Evolutionary conservation across 768 basidiomycete species (phyloP), one percentile per base, ranked within the genome.

Genomic region (Vishniacozyma victoriae): DNA sequence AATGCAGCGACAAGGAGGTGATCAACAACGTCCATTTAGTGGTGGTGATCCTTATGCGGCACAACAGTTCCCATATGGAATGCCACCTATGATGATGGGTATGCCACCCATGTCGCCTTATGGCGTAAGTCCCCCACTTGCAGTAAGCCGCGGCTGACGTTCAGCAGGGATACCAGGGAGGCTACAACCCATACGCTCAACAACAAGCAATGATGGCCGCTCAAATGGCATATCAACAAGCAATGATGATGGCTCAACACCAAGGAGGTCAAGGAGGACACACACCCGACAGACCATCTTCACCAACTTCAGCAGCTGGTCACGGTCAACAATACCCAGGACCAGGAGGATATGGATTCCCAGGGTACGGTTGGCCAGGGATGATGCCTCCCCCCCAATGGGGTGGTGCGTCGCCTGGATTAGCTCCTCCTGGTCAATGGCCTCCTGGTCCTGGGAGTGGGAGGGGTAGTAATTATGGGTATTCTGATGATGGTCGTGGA

Each of bases 1-100:
- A 18, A 78, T 86, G 46, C 89, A 93, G 64, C 79, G 84, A 36
- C 83, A 86, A 71, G 91, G 93, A 62, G 75, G 91, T 45, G 89
- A 95, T 62, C 87, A 92, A 68, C 86, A 87, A 80, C 83, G 83
- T 13, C 67, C 67, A 63, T 69, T 66, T 50, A 67, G 71, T n/a
- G 82, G 82, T 48, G 83, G 81, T 11, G 64, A 65, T 35, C 51
- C 61, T 46, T 63, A 82, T 62, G 82, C 80, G 51, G 79, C 76
- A 31, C 79, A 75, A 54, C 47, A 57, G 15, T 53, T 52, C 15
- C 57, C 52, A 11, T 53, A 53, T 29, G 54, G 60, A 7, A 59
- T 60, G 44, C 52, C 36, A 31, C n/a, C n/a, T n/a, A 41, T 49
- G 23, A 55, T 59, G 49, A 59, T 59, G 57, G 48, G 48, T 37